Evolutionary conservation across 2,329 filamentous ascomycete genomes (phyloP), one percentile per base, ranked within the genome.

Genomic region (Fusarium nurragi): DNA sequence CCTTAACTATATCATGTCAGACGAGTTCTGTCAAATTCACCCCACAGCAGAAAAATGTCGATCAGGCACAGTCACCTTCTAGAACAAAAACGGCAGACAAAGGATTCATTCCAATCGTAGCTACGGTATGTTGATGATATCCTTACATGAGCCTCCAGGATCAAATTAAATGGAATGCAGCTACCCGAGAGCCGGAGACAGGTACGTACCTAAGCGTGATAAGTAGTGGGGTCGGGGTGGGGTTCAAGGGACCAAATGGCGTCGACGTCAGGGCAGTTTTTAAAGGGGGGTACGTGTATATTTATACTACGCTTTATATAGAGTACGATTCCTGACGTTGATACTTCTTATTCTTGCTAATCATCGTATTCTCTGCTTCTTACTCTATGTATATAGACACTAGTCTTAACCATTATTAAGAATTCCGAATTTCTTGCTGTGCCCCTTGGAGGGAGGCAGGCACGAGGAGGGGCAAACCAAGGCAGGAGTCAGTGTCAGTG

Each of bases 171-270:
- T 26, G 19, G 28, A 44, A 51, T 43, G 41, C 7, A 50, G 30
- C 44, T 30, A 39, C 38, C 43, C 34, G 26, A 41, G 19, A 23
- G 28, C 22, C 28, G 10, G 26, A 40, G 43, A 26, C 37, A 34
- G 37, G 25, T 62, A 64, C 48, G 54, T 64, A 63, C 47, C 38
- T 56, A 57, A 45, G 57, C 50, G 58, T 50, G 49, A 47, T 48
- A 9, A 21, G 2, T n/a, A 16, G 34, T 40, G 62, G 62, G 37
- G 11, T 19, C 28, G 23, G 5, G 28, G 37, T 44, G 55, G 68
- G 6, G 73, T 73, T 34, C 26, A 62, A 56, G 49, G 51, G 60
- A 65, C 60, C 47, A 64, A 44, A 25, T 23, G 26, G 50, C n/a
- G 28, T 38, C 64, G 45, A 67, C 45, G 65, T 67, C 64, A 67